Evolutionary conservation across 2,329 filamentous ascomycete genomes (phyloP).

Genomic region (Aspergillus fumigatiaffinis): DNA sequence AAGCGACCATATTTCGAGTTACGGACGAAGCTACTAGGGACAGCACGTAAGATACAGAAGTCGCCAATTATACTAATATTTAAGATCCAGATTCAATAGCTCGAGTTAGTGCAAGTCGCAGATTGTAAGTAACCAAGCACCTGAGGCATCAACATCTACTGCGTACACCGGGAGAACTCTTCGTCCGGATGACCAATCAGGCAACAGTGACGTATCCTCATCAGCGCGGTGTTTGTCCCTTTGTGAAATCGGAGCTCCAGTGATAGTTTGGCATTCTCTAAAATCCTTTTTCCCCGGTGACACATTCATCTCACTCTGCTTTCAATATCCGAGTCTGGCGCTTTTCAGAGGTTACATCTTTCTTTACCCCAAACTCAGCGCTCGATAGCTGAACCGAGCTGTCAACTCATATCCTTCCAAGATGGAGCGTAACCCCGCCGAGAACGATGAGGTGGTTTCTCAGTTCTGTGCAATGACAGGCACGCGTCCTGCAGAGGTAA

Average conservation of each 20-base stretch:
- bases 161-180: conserved; percentile 19
- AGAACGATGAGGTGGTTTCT: conserved; percentile 43
- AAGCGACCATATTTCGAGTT: not conserved
- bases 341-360: not conserved
- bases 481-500: conserved; percentile 47
- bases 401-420: conserved; percentile 8
- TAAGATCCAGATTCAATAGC: not conserved
- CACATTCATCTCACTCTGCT: not conserved
- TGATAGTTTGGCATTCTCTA: conserved; percentile 2
- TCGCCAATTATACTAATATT: not conserved
- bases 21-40: not conserved
- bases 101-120: not conserved
- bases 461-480: conserved; percentile 58
- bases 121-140: conserved; percentile 1
- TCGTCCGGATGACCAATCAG: conserved; percentile 35
- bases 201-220: conserved; percentile 35
- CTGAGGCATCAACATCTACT: conserved; percentile 9
- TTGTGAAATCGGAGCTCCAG: not conserved
- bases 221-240: conserved; percentile 1
- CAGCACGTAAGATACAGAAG: not conserved
- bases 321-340: not conserved
- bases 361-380: not conserved
- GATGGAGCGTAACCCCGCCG: conserved; percentile 34
- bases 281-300: not conserved
- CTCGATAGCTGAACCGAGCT: not conserved